These are phyloP conservation scores for Volvox carteri DNA, from an alignment of 163 green algal species.

Conservation along the genomic window DNA sequence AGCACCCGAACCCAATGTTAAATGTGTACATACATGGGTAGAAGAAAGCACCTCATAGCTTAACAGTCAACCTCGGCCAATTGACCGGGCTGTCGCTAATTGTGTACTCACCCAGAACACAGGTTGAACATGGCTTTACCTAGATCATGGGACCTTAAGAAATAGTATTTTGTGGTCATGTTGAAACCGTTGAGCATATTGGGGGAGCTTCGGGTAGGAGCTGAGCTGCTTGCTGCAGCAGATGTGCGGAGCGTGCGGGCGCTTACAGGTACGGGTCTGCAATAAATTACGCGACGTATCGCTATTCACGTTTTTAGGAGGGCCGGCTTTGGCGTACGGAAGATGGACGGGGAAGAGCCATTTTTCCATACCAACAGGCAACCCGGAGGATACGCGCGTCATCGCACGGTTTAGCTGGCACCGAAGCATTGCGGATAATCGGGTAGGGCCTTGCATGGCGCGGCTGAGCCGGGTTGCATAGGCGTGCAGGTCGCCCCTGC, in stretches of 20 bases:
- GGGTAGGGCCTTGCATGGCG: conserved; percentile 17
- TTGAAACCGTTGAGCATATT: neutral
- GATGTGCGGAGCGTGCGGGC: conserved; percentile 35
- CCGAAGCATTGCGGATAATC: neutral
- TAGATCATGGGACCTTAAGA: neutral
- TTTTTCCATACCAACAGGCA: too few relatives aligned
- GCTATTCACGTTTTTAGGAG: too few relatives aligned
- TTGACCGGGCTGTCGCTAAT: neutral
- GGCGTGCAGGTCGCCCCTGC: too few relatives aligned
- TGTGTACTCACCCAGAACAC: neutral
- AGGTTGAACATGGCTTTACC: neutral
- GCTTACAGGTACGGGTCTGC: conserved; percentile 3
- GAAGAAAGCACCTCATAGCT: neutral
- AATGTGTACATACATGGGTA: neutral
- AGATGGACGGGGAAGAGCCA: too few relatives aligned
- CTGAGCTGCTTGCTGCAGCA: conserved; percentile 33
- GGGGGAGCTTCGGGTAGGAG: neutral
- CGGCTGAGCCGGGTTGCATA: too few relatives aligned
- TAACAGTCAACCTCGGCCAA: neutral
- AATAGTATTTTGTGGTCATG: neutral
- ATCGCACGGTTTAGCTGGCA: conserved; percentile 34
- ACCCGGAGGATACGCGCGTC: conserved; percentile 3
- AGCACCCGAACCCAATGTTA: neutral
- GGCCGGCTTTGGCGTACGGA: too few relatives aligned
- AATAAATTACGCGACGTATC: too few relatives aligned